Conservation (phyloP, 176 grass and related monocot genomes). For the Oryza punctata region DNA sequence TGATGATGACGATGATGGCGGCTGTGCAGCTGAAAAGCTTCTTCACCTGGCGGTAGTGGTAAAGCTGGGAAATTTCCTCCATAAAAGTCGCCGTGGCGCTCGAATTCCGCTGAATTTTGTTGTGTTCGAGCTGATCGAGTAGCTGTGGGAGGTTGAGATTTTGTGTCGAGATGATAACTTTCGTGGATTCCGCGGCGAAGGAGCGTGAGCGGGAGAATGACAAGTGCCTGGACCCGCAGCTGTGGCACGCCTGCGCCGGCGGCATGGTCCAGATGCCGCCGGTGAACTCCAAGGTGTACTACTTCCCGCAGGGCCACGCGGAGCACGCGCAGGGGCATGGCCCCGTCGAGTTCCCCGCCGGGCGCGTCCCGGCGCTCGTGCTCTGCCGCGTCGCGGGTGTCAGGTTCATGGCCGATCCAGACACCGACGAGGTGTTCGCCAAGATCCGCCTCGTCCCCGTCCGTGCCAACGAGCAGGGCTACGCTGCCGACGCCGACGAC, state of each 20-base stretch:
- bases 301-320: conserved; percentile 93
- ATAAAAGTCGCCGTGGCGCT: conserved; percentile 34
- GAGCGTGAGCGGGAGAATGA: conserved; percentile 52
- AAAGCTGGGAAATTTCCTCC: conserved; percentile 36
- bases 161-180: conserved; percentile 41
- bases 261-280: conserved; percentile 83
- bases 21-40: conserved; percentile 42
- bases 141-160: not conserved
- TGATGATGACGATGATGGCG: conserved; percentile 37
- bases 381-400: conserved; percentile 67
- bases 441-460: conserved; percentile 65
- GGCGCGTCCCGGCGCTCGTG: conserved; percentile 42
- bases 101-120: conserved; percentile 19
- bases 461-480: conserved; percentile 40
- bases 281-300: conserved; percentile 74
- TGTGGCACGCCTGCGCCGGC: conserved; percentile 94
- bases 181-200: conserved; percentile 62
- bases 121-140: not conserved
- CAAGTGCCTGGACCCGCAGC: conserved; percentile 71
- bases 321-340: conserved; percentile 67
- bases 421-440: conserved; percentile 91
- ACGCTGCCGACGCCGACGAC: conserved; percentile 45
- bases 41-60: conserved; percentile 18
- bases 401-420: conserved; percentile 67
- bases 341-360: conserved; percentile 29